Conservation (phyloP, 352 stramenopile genomes). For the Blastocystis sp. region DNA sequence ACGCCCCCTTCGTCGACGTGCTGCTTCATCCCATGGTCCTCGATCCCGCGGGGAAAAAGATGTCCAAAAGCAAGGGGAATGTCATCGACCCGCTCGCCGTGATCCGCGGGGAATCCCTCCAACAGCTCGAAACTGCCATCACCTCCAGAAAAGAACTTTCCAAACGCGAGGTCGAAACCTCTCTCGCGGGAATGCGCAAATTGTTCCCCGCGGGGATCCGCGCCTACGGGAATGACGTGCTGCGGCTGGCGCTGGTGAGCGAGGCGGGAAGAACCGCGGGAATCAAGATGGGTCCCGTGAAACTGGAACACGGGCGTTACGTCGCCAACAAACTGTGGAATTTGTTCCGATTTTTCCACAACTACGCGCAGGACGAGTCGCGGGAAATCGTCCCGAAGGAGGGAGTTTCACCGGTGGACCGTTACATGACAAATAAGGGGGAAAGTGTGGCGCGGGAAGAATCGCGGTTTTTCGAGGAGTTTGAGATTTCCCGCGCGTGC, state of each 20-base stretch:
- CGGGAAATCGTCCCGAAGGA: slow-evolving; percentile 65
- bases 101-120: slow-evolving; percentile 62
- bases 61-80: slow-evolving; percentile 98
- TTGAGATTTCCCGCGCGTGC: background rate
- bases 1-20: slow-evolving; percentile 88
- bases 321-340: slow-evolving; percentile 99
- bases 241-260: slow-evolving; percentile 71
- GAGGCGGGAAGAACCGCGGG: slow-evolving; percentile 58
- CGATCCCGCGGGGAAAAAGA: slow-evolving; percentile 94
- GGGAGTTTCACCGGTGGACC: background rate
- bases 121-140: background rate
- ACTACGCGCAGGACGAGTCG: slow-evolving; percentile 61
- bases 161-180: slow-evolving; percentile 31
- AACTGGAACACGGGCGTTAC: slow-evolving; percentile 84
- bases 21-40: slow-evolving; percentile 93
- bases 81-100: slow-evolving; percentile 89
- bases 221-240: slow-evolving; percentile 72
- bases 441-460: background rate
- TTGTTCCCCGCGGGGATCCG: slow-evolving; percentile 54
- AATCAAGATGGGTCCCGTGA: slow-evolving; percentile 81
- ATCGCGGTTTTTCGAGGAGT: background rate
- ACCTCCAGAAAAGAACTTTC: slow-evolving; percentile 20
- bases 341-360: slow-evolving; percentile 75
- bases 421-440: slow-evolving; percentile 24
- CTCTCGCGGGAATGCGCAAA: slow-evolving; percentile 38